Evolutionary conservation across 495 filamentous ascomycete species (phyloP), one percentile per base, ranked within the genome.

Genomic region (Parachaetomium inaequale): DNA sequence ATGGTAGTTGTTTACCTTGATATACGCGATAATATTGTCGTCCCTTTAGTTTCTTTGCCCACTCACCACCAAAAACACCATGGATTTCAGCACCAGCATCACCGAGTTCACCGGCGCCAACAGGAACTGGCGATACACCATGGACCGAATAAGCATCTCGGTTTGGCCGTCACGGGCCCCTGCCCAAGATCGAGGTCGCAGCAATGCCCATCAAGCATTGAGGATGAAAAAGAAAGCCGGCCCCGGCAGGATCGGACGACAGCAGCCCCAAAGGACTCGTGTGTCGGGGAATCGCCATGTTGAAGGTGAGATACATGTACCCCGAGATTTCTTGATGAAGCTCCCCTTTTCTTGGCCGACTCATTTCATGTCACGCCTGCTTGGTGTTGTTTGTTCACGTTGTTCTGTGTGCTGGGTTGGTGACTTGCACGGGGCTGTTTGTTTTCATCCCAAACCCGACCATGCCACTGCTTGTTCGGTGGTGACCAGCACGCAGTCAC

Each of bases 391-490:
- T 38, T 26, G 19, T 38, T 54, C 19, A 23, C 15, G 12, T 50
- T 59, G 29, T 50, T 50, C 15, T 46, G 42, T 58, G 42, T 47
- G 2, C 10, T 23, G 1, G 15, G 12, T 49, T 54, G 15, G 42
- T 51, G 42, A 50, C 60, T 50, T 23, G 28, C 19, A 55, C 50
- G 4, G 51, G 28, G 11, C 43, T 38, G 28, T 25, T 34, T 62
- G 52, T 26, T 62, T 62, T 40, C 60, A 56, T 62, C 60, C 29
- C 60, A 56, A 46, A 56, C 28, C 21, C 17, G 4, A 6, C n/a
- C 51, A 47, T 34, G 21, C 6, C 14, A 8, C 25, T 19, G 28
- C 50, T 36, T 40, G 38, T 21, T 40, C 42, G 12, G 59, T 49
- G 12, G 59, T 49, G 40, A 47, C 38, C 26, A 54, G 29, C 49